Base-by-base conservation (phyloP, 164 flowering plant species). In the Magnolia kwangsiensis region DNA sequence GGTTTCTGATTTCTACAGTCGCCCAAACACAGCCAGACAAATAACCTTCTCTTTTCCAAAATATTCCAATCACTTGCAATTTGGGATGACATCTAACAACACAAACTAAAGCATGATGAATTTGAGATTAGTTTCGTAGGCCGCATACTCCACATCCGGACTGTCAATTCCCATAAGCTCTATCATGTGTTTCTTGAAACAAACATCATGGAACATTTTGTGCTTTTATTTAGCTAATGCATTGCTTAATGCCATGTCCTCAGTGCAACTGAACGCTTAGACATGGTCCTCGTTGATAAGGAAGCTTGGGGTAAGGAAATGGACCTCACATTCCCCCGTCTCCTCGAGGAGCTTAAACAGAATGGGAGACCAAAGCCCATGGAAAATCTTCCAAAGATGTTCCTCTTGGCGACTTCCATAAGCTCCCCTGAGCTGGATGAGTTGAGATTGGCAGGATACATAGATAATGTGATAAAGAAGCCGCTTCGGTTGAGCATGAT, bases 401-500 rank as follows among this genome's bases (percentile, higher is more conserved):
- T 88, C 72, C 84, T 95, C 51, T 72, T 91, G 82, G 86, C 88
- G 19, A 85, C 87, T 63, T 78, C 87, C 76, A 68, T 82, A 8
- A 80, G 80, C 74, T 67, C 85, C 19, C 31, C 75, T 18, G 88
- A 87, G 76, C 82, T 83, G 27, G 63, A 66, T 58, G 83, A 85
- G 81, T 85, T 90, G 63, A 91, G 84, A 75, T 82, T 87, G 51
- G 77, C 80, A 63, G 89, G 89, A 72, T 75, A 78, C 45, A 87
- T 92, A 27, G 93, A 91, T 76, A 78, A 86, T 51, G 81, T 93
- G 50, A 80, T 93, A 75, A 76, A 67, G 71, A 95, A 91, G 84
- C 99, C 99, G 77, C 89, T 95, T 2, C 78, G 92, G 63, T 81
- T 87, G 77, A 89, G 92, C 78, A 86, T 84, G 75, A 77, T 92